Base-by-base conservation (phyloP, 805 yeast species). In the Pichia ethanolica region DNA sequence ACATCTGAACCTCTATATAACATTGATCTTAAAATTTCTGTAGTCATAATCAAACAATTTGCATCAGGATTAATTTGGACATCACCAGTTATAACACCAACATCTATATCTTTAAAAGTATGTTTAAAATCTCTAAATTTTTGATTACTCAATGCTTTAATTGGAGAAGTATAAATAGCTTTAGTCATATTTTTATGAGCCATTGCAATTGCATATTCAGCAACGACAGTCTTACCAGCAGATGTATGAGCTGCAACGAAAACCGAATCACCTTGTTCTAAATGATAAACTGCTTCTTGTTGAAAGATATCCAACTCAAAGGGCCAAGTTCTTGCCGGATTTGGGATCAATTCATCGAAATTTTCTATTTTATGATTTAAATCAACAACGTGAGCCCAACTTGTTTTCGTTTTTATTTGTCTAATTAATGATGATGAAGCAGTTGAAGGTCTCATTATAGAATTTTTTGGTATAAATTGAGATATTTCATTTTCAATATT, bases 221-320 rank as follows among this genome's bases (percentile, higher is more conserved):
- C 99, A 28, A 93, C 96, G 4, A 91, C 99, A 0, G 99, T 91
- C 62, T 91, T 91, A 68, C 99, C 99, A 0, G 99, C 99, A 4
- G 98, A 91, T 0, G 99, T 91, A 66, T 91, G 99, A 0, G 99
- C 99, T 4, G 98, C 98, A 3, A 93, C 96, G 68, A 93, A 93
- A 4, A 93, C 99, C 7, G 98, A 91, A 62, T 93, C 99, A 37
- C 98, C 98, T 66, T 89, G 96, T 62, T 93, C 99, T 53, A 93
- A 72, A 66, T 90, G 98, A 62, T 86, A 93, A 0, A 93, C 86
- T 0, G 99, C 99, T 68, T 93, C 98, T 62, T 93, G 89, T 64
- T 93, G 99, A 68, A 93, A 93, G 35, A 86, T 83, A 68, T 93
- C 99, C 43, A 93, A 73, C 63, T 89, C 91, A 61, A 93, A 93